These are phyloP conservation scores for Polytolypa hystricis DNA, from an alignment of 2,329 filamentous ascomycete species.

Conservation along the genomic window DNA sequence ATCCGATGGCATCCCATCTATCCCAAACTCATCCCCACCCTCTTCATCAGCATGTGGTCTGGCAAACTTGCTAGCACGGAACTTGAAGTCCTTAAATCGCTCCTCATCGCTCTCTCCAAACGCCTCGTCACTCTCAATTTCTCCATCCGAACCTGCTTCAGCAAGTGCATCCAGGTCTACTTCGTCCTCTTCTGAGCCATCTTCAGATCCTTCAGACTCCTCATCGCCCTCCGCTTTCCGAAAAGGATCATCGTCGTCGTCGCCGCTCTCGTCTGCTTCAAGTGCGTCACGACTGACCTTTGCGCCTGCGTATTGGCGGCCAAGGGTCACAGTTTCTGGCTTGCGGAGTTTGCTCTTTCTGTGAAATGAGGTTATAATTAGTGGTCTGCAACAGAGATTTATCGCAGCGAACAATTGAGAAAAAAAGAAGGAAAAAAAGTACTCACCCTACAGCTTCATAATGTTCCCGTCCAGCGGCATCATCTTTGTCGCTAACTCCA, in stretches of 20 bases:
- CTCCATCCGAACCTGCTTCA: constrained; percentile 5
- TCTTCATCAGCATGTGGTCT: constrained; percentile 2
- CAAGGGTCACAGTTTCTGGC: constrained; percentile 56
- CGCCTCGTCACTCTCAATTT: constrained; percentile 18
- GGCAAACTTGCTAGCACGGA: constrained; percentile 14
- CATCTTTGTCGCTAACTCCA: constrained; percentile 35
- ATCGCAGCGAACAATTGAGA: no score
- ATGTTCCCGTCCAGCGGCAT: constrained; percentile 64
- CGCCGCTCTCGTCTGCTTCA: constrained; percentile 42
- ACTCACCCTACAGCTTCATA: constrained; percentile 64
- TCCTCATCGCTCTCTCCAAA: constrained; percentile 16
- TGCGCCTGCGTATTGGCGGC: constrained; percentile 69
- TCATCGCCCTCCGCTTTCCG: constrained; percentile 26
- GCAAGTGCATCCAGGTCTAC: constrained; percentile 14
- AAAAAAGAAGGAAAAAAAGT: neutral
- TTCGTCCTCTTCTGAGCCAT: constrained; percentile 11
- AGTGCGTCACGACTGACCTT: constrained; percentile 60
- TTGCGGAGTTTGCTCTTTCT: constrained; percentile 76
- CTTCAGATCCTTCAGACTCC: constrained; percentile 21
- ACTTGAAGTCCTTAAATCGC: constrained; percentile 13
- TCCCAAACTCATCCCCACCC: constrained; percentile 5
- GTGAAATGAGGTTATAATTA: constrained; percentile 9
- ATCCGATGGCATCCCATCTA: constrained; percentile 11
- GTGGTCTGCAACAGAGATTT: no score
- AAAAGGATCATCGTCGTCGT: constrained; percentile 40